Percentiles rank a stretch among this genome's conserved stretches.
These are phyloP conservation scores for Polygonum maritimum DNA, from an alignment of 148 eudicot genomes.

Conservation along the genomic window DNA sequence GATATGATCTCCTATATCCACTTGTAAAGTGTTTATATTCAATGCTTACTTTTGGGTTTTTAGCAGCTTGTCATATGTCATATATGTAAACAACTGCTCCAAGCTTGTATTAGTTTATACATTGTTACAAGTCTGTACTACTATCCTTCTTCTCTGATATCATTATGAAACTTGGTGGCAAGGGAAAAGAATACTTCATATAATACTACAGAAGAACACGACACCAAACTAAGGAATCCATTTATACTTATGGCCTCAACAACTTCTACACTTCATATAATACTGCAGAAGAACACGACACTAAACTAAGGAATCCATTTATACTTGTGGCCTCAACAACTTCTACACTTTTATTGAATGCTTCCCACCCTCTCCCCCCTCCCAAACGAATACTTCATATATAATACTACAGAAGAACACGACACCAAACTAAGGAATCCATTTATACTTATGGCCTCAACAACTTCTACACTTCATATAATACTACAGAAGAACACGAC, in stretches of 20 bases:
- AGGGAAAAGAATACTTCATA: too few relatives aligned
- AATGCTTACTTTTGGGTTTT: too few relatives aligned
- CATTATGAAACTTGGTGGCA: neutral
- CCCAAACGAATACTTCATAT: neutral
- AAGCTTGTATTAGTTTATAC: neutral
- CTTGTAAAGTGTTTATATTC: too few relatives aligned
- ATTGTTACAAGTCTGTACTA: neutral
- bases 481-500: neutral
- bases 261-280: neutral
- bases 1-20: too few relatives aligned
- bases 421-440: neutral
- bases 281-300: neutral
- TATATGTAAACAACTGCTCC: neutral
- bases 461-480: neutral
- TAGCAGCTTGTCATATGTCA: neutral
- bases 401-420: neutral
- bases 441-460: neutral
- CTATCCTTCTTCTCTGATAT: too few relatives aligned
- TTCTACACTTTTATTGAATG: neutral
- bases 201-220: neutral
- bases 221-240: neutral
- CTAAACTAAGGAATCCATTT: neutral
- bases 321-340: neutral
- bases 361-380: neutral
- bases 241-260: neutral